phyloP scores from a whole-genome alignment of 2,329 filamentous ascomycete species.

The Cryphonectria japonica region DNA sequence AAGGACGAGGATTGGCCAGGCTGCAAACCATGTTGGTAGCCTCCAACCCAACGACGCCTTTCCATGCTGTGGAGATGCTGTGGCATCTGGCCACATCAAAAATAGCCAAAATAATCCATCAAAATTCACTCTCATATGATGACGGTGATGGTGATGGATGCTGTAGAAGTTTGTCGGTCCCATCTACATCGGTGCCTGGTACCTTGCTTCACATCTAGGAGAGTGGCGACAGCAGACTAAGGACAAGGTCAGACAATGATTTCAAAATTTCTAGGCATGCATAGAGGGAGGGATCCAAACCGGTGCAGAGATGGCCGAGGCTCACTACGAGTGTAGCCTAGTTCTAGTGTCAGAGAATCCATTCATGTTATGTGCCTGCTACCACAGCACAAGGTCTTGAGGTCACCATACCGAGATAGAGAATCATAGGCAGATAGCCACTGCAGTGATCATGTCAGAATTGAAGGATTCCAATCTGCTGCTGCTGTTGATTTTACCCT shows the following conservation, averaged over 20 bases:
- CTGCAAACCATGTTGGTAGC: slow-evolving; percentile 7
- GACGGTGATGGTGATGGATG: neutral
- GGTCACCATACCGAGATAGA: slow-evolving; percentile 80
- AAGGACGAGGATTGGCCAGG: neutral
- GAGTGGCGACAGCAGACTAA: slow-evolving; percentile 49
- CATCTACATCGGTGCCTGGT: slow-evolving; percentile 13
- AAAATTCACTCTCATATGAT: neutral
- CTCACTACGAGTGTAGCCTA: slow-evolving; percentile 92
- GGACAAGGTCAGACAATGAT: slow-evolving; percentile 24
- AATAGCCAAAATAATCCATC: neutral
- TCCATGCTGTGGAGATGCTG: slow-evolving; percentile 19
- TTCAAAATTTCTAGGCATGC: neutral
- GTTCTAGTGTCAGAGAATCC: slow-evolving; percentile 30
- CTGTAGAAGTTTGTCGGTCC: neutral
- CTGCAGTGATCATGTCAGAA: slow-evolving; percentile 53
- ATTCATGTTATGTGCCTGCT: slow-evolving; percentile 14
- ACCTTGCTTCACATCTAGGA: slow-evolving; percentile 48
- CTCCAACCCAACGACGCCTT: slow-evolving; percentile 18
- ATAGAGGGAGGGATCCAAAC: slow-evolving; percentile 11
- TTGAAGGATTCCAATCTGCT: neutral
- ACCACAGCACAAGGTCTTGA: slow-evolving; percentile 22
- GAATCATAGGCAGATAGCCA: slow-evolving; percentile 93
- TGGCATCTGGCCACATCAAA: slow-evolving; percentile 8
- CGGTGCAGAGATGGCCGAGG: slow-evolving; percentile 69
- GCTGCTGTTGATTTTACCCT: neutral